Percentiles rank a stretch among this genome's conserved stretches.
Conservation (phyloP, 2,329 filamentous ascomycete species). For the Trichoderma sp. region DNA sequence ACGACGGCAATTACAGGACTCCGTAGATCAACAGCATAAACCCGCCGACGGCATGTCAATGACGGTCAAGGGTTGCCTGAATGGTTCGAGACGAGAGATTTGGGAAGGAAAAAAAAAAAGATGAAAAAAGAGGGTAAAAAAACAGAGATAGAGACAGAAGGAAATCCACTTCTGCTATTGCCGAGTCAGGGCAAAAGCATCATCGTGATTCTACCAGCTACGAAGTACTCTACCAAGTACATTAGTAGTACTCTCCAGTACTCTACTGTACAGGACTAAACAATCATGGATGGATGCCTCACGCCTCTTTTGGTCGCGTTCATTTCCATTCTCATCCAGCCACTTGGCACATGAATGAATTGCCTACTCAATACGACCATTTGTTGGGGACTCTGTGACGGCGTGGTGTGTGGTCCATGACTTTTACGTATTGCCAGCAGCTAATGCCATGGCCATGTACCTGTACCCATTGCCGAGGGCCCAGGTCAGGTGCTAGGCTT, state of each 20-base stretch:
- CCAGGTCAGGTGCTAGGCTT: not conserved
- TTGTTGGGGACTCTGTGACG: not conserved
- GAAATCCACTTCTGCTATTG: not conserved
- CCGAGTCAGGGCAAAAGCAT: not conserved
- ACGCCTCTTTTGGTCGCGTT: not conserved
- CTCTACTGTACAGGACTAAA: no score
- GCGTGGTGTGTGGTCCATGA: constrained; percentile 4
- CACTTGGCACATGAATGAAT: not conserved
- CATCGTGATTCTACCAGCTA: not conserved
- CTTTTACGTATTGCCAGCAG: constrained; percentile 5
- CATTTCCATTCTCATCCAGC: not conserved
- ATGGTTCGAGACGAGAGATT: no score
- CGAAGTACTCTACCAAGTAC: not conserved
- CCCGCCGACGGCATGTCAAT: not conserved
- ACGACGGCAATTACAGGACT: not conserved
- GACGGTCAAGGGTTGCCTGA: not conserved
- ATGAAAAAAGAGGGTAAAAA: not conserved
- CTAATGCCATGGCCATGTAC: not conserved
- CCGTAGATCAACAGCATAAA: not conserved
- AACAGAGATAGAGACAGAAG: not conserved
- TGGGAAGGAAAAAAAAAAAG: no score
- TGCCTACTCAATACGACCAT: not conserved
- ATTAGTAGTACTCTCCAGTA: no score
- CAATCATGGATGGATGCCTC: not conserved
- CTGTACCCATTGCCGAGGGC: not conserved